Base-by-base conservation (phyloP, 139 green algal genomes). In the Mesostigma viride region DNA sequence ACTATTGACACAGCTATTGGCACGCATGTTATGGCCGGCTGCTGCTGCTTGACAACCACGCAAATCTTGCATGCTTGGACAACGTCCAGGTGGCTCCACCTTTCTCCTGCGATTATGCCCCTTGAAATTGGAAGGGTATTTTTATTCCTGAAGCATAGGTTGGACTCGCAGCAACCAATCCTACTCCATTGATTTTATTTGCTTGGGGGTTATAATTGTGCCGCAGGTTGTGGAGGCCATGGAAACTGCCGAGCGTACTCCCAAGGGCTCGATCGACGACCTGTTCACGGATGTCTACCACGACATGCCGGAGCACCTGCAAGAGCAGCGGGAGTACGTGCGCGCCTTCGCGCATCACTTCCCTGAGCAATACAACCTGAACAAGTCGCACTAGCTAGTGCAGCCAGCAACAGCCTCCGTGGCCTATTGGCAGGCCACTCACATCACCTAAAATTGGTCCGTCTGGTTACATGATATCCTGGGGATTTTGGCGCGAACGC, bases 251-350 rank as follows among this genome's bases (percentile, higher is more conserved):
- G 70, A 76, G 62, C 40, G 22, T 8, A 28, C 35, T 20, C 31
- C 47, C 0, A 78, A 78, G 64, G 33, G 65, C 30, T 56, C 64
- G 1, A 56, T 73, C 2, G 27, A 56, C 26, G 64, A 73, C 2
- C 35, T 78, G n/a, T 69, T 73, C 56, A 63, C 27, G 1, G 71
- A 78, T 26, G 71, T 78, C 3, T 73, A 73, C 58, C 57, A 73
- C 14, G n/a, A 60, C 1, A 26, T 69, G 28, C 71, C 71, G 0
- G 20, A 22, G 3, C 62, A 73, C 48, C 35, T 78, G 57, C 4
- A 17, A 17, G 44, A 70, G 56, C 71, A 78, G 58, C 45, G 69
- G 33, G n/a, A 30, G 11, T 14, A 65, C 1, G 63, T 76, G 32
- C 45, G 53, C 8, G 34, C 35, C 4, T 26, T 27, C 33, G 70